These are phyloP conservation scores for Melastoma malabathricum DNA, from an alignment of 345 rosid species.

Conservation along the genomic window DNA sequence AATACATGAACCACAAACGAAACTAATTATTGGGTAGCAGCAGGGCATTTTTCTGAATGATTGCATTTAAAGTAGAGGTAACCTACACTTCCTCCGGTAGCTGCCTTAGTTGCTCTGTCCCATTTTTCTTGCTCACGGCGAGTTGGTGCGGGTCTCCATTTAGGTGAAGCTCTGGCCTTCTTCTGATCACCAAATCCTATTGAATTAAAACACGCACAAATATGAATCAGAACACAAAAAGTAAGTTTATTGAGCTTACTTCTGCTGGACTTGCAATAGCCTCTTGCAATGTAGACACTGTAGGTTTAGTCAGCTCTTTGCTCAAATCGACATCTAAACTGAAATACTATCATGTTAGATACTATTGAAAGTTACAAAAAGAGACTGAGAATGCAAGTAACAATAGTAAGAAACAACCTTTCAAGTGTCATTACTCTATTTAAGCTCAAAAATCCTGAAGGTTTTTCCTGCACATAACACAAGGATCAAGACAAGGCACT, in stretches of 20 bases:
- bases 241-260: slow-evolving; percentile 22
- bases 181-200: slow-evolving; percentile 14
- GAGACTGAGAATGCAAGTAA: background rate
- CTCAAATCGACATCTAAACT: slow-evolving; percentile 86
- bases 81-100: slow-evolving; percentile 81
- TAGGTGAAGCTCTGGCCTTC: slow-evolving; percentile 13
- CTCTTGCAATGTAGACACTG: slow-evolving; percentile 20
- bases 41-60: background rate
- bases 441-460: slow-evolving; percentile 80
- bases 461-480: slow-evolving; percentile 35
- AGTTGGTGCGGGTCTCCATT: slow-evolving; percentile 67
- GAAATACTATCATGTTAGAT: background rate
- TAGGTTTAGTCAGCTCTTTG: slow-evolving; percentile 48
- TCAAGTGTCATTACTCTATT: slow-evolving; percentile 83
- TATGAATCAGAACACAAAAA: background rate
- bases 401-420: slow-evolving; percentile 34
- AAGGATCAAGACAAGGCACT: slow-evolving; percentile 9
- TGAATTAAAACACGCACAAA: background rate
- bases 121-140: slow-evolving; percentile 87
- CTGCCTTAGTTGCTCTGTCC: slow-evolving; percentile 84
- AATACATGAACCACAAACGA: too few species aligned
- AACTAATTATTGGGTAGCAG: background rate
- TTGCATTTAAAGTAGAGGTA: slow-evolving; percentile 1
- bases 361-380: too few species aligned
- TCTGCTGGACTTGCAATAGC: slow-evolving; percentile 17